Conservation (phyloP, 2,329 filamentous ascomycete genomes). For the Blumeria hordei region DNA sequence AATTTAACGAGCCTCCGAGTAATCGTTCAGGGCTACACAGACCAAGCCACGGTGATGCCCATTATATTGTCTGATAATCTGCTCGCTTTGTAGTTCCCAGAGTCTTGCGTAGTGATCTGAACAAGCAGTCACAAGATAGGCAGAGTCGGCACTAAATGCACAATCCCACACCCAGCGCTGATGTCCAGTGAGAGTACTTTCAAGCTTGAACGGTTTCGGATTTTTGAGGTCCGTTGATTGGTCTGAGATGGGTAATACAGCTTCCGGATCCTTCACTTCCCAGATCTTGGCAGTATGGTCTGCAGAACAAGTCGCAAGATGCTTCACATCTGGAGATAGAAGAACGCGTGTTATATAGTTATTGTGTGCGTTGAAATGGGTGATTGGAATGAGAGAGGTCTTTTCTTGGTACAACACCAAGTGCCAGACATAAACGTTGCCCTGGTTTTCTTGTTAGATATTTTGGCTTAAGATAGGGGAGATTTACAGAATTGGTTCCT, state of each 20-base stretch:
- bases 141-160: slow-evolving; percentile 48
- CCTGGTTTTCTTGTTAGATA: slow-evolving; percentile 26
- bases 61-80: slow-evolving; percentile 52
- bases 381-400: slow-evolving; percentile 45
- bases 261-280: slow-evolving; percentile 55
- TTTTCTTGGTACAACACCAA: slow-evolving; percentile 50
- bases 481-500: slow-evolving; percentile 60
- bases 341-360: slow-evolving; percentile 53
- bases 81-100: slow-evolving; percentile 46
- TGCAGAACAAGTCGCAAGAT: slow-evolving; percentile 49
- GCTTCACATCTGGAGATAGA: slow-evolving; percentile 49
- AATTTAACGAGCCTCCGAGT: slow-evolving; percentile 6
- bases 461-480: not conserved
- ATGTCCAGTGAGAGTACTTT: slow-evolving; percentile 45
- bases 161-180: slow-evolving; percentile 65
- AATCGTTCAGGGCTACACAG: slow-evolving; percentile 8
- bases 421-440: slow-evolving; percentile 93
- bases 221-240: slow-evolving; percentile 16
- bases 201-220: slow-evolving; percentile 33
- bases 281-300: slow-evolving; percentile 84
- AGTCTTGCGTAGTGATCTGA: slow-evolving; percentile 50
- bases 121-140: slow-evolving; percentile 51
- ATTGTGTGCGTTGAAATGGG: slow-evolving; percentile 46
- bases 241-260: slow-evolving; percentile 16
- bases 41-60: slow-evolving; percentile 40